Evolutionary conservation across 768 basidiomycete genomes (phyloP), one percentile per base, ranked within the genome.

Genomic region (Hypholoma sublateritium): DNA sequence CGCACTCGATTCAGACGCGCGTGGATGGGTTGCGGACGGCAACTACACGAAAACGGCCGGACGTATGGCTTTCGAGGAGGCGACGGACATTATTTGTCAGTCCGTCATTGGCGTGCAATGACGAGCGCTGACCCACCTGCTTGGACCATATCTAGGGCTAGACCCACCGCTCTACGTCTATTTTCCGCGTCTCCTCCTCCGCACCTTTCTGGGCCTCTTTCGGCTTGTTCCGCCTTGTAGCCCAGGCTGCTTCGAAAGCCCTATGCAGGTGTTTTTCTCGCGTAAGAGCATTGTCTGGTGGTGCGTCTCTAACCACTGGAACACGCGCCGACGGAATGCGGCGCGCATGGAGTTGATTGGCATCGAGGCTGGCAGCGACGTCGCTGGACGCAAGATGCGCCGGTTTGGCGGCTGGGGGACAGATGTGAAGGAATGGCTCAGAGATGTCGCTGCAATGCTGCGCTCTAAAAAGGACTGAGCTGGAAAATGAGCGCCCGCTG

Each of bases 101-200:
- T 70, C n/a, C 51, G 14, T 35, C n/a, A 9, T 32, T 32, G 28
- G 28, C 28, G 28, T 32, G 28, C 28, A 2, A 32, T 32, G 28
- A 32, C 28, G 28, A 32, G 9, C 28, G 28, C 28, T 32, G 9
- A 32, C 28, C 28, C 28, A 32, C 28, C 28, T 7, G 28, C 6
- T 7, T 32, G 28, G 28, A 32, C 28, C 2, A 32, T 32, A 7
- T 32, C 28, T 32, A 89, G 87, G 88, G 88, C 72, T 89, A 17
- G 86, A 88, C 60, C 86, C 86, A 7, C 88, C 87, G 14, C 70
- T 88, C 32, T 16, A 72, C 7, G 67, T 81, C 12, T 89, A 88
- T 70, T 76, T 88, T 53, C 84, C 87, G 21, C 83, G 87, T 14
- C 61, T 87, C 21, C 63, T 80, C 57, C 59, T 72, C 51, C 76